Evolutionary conservation across 345 rosid species (phyloP), one percentile per base, ranked within the genome.

Genomic region (Salix dunnii): DNA sequence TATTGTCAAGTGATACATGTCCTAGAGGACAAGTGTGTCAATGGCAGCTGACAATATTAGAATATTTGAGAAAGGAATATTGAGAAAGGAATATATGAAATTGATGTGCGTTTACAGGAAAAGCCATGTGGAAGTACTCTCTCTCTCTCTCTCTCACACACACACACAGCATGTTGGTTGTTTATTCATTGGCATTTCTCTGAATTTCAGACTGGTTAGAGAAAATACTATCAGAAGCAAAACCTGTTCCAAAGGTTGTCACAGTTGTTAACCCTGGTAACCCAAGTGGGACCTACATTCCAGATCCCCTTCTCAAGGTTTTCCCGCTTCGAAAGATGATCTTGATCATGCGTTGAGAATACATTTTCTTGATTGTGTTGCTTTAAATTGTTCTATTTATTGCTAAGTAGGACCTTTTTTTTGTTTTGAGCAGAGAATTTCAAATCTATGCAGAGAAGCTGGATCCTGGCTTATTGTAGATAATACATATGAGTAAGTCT

Each of bases 391-490:
- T n/a, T 67, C 69, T 53, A 76, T 35, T 16, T 60, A 31, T 55
- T 68, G 60, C 61, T 70, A 76, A 75, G n/a, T 72, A 4, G n/a
- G 67, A 33, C 68, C 27, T 71, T 58, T 66, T 58, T 66, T 87
- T 68, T 74, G 58, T 72, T 62, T 75, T 84, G 82, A 78, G 77
- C 71, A 92, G 97, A 96, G 96, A 88, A 93, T 96, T 73, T 92
- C 98, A 67, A 84, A 91, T 81, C 73, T 93, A 63, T 96, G 98
- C 88, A 86, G 73, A 74, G 78, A 84, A 67, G 93, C 97, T 72
- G 98, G 99, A 64, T 91, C 92, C 78, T 96, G 98, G 99, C 94
- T 96, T 68, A 89, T 96, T 76, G 94, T 96, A 13, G 99, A 96
- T 84, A 96, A 96, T 81, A 96, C 99, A 76, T 96, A 91, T 6